phyloP scores from a whole-genome alignment of 1,284 basidiomycete genomes.

The Trichosporon sp. region DNA sequence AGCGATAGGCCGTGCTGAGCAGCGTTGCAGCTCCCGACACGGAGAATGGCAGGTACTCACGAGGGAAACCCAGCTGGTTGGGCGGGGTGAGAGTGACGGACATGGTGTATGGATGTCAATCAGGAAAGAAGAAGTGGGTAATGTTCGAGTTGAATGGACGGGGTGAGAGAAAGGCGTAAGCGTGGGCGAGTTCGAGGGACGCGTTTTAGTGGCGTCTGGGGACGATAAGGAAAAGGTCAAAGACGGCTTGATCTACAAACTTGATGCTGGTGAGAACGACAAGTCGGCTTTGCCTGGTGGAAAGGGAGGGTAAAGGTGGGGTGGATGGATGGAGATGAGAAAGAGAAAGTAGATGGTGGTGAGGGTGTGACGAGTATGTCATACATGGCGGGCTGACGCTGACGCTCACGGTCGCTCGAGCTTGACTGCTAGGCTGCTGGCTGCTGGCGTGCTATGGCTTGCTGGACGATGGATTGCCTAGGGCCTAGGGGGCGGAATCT shows the following conservation, averaged over 20 bases:
- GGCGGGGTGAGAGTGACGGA: constrained; percentile 60
- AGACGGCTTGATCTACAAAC: background rate
- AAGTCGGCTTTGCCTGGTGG: background rate
- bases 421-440: background rate
- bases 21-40: background rate
- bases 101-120: constrained; percentile 42
- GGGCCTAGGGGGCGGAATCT: constrained; percentile 4
- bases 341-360: constrained; percentile 14
- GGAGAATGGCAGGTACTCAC: constrained; percentile 51
- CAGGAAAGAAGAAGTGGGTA: background rate
- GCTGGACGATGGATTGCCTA: background rate
- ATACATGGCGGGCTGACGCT: background rate
- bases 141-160: constrained; percentile 6
- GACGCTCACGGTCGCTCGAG: background rate
- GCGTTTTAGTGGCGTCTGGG: constrained; percentile 14
- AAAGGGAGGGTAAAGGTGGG: background rate
- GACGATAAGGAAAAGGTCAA: background rate
- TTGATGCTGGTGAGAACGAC: background rate
- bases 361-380: constrained; percentile 16
- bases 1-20: background rate
- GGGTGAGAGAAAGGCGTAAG: constrained; percentile 4
- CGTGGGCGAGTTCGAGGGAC: background rate
- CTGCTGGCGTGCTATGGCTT: background rate
- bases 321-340: constrained; percentile 15
- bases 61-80: constrained; percentile 61